Evolutionary conservation across 805 yeast genomes (phyloP), one percentile per base, ranked within the genome.

Genomic region (Sungouiella blattae): DNA sequence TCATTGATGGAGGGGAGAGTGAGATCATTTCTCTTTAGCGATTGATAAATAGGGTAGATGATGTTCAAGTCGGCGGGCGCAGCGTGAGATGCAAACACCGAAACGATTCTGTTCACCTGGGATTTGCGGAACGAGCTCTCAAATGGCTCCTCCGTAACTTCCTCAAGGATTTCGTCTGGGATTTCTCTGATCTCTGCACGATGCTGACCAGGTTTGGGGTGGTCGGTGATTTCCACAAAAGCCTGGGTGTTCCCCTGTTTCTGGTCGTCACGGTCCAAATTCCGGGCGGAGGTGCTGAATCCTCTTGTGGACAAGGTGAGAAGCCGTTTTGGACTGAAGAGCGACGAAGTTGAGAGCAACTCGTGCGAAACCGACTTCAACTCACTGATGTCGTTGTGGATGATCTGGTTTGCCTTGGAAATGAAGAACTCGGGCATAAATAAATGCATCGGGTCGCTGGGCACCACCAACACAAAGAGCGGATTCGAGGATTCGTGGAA

Each of bases 1-100:
- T 69, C 55, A 2, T 67, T 71, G 5, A 76, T 52, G 6, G 78
- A 62, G 18, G 86, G 85, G 2, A 73, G 73, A 55, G 27, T 26
- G 17, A 47, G 35, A 5, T 54, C 55, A 37, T 67, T 66, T 43
- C 72, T 55, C 31, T 53, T 61, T 25, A 67, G 43, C 4, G 71
- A 51, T 47, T 67, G 72, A 41, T 67, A 67, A 13, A 67, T 41
- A 1, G 73, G 73, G 40, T 57, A 64, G 6, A 67, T 57, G 20
- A 59, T 35, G 37, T 67, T 53, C 20, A 59, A 47, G 12, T 62
- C 57, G n/a, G 48, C 48, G 5, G 55, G 41, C 11, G 37, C 26
- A 2, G 32, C 18, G 35, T 46, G 43, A 15, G 40, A 43, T 15
- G 42, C 28, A 34, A 42, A 57, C 3, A 43, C 46, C 4, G 42